Evolutionary conservation across 2,329 filamentous ascomycete species (phyloP).

Genomic region (Chrysosporium keratinophilum): DNA sequence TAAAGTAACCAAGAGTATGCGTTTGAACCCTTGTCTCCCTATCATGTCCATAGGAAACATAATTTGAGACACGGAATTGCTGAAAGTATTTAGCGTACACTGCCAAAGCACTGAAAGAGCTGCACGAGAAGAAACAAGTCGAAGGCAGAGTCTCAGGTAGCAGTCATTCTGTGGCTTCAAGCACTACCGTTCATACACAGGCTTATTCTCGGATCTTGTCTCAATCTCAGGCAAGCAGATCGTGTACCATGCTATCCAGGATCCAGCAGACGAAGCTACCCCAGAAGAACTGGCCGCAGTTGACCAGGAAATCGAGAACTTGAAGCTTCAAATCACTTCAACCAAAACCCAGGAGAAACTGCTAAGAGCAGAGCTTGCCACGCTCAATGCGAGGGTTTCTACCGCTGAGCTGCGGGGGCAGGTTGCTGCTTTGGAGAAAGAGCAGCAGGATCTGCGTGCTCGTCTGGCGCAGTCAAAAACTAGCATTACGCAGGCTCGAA

Average conservation of each 20-base stretch:
- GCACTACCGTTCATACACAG: neutral
- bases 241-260: slow-evolving; percentile 50
- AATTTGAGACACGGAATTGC: neutral
- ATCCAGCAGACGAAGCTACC: slow-evolving; percentile 40
- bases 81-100: slow-evolving; percentile 39
- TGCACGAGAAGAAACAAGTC: slow-evolving; percentile 51
- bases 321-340: slow-evolving; percentile 37
- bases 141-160: slow-evolving; percentile 47
- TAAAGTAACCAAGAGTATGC: slow-evolving; percentile 46
- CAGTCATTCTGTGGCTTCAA: slow-evolving; percentile 4
- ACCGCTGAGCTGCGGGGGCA: slow-evolving; percentile 40
- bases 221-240: slow-evolving; percentile 47
- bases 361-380: slow-evolving; percentile 39
- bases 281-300: slow-evolving; percentile 42
- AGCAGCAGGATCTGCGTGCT: slow-evolving; percentile 34
- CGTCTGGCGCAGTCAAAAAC: slow-evolving; percentile 35
- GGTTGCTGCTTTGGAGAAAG: slow-evolving; percentile 36
- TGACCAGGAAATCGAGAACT: slow-evolving; percentile 39
- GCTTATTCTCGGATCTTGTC: neutral
- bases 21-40: neutral
- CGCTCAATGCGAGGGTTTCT: slow-evolving; percentile 41
- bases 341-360: slow-evolving; percentile 41
- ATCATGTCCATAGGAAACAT: neutral
- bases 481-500: slow-evolving; percentile 30
- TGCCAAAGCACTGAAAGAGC: slow-evolving; percentile 52